These are phyloP conservation scores for Aspergillus neoniger DNA, from an alignment of 2,329 filamentous ascomycete genomes.

Conservation along the genomic window DNA sequence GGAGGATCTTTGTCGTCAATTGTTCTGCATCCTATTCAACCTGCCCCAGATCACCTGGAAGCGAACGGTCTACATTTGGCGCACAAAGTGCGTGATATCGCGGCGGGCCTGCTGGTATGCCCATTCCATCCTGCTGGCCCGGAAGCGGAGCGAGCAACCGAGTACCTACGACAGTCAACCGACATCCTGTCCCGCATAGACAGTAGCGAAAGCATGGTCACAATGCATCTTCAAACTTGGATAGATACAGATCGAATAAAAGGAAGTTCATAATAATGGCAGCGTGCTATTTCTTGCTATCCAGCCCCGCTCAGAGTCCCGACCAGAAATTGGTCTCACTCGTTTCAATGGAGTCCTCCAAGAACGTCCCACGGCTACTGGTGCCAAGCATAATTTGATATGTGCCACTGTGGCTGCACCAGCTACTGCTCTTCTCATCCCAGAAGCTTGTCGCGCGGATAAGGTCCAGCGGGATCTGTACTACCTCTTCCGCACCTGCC, in stretches of 20 bases:
- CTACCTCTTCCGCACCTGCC: conserved; percentile 57
- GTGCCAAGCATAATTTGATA: conserved; percentile 2
- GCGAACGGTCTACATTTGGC: conserved; percentile 40
- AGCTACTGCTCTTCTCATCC: conserved; percentile 7
- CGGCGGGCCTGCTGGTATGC: conserved; percentile 36
- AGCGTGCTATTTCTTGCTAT: not conserved
- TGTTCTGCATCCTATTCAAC: conserved; percentile 39
- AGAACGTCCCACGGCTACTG: conserved; percentile 2
- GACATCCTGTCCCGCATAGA: conserved; percentile 18
- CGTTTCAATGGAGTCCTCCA: not conserved
- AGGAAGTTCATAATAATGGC: not conserved
- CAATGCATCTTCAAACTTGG: conserved; percentile 14
- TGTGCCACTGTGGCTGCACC: conserved; percentile 3
- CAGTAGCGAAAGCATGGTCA: conserved; percentile 17
- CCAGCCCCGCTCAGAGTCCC: not conserved
- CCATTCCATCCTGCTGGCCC: conserved; percentile 27
- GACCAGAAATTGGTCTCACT: conserved; percentile 4
- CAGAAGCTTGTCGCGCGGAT: conserved; percentile 10
- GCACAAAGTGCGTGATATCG: conserved; percentile 42
- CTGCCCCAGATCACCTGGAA: conserved; percentile 35
- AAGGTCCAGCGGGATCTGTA: conserved; percentile 24
- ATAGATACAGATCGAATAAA: conserved; percentile 3
- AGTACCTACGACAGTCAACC: conserved; percentile 17
- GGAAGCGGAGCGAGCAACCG: conserved; percentile 18
- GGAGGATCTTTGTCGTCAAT: conserved; percentile 41